A percentile compares a stretch with the other conserved stretches of the same genome.
phyloP scores from a whole-genome alignment of 768 basidiomycete species.

The Lepiota brunneoincarnata region DNA sequence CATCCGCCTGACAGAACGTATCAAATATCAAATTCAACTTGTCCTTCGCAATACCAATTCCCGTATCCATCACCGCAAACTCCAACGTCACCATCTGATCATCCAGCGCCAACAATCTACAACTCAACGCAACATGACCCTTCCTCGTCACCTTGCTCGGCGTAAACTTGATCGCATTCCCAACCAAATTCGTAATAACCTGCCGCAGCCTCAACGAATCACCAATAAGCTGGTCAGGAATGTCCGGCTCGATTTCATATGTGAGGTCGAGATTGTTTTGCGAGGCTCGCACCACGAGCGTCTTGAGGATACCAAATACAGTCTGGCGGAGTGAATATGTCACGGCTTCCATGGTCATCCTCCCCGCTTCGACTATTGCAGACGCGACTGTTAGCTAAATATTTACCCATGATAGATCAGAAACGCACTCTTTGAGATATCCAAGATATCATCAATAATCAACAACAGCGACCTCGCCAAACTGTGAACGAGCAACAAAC shows the following conservation, averaged over 20 bases:
- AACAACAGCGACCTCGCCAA: constrained; percentile 89
- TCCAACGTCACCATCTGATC: constrained; percentile 87
- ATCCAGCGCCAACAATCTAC: constrained; percentile 73
- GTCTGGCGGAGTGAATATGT: constrained; percentile 96
- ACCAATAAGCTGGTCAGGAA: constrained; percentile 95
- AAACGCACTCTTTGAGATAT: constrained; percentile 96
- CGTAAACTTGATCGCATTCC: constrained; percentile 97
- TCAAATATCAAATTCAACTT: constrained; percentile 98
- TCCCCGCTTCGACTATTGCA: constrained; percentile 87
- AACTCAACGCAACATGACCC: constrained; percentile 90
- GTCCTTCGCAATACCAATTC: constrained; percentile 98
- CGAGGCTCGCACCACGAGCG: constrained; percentile 93
- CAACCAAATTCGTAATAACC: constrained; percentile 93
- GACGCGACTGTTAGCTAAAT: constrained; percentile 27
- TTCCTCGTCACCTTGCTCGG: constrained; percentile 73
- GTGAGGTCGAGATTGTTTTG: constrained; percentile 96
- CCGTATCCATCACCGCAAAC: constrained; percentile 97
- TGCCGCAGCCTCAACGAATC: constrained; percentile 93
- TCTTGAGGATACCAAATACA: constrained; percentile 97
- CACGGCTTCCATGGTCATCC: constrained; percentile 99
- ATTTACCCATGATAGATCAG: constrained; percentile 36
- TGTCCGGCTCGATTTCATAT: constrained; percentile 92
- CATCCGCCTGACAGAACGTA: constrained; percentile 98
- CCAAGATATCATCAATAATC: constrained; percentile 99
- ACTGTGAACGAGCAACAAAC: constrained; percentile 91